Evolutionary conservation across 371 early-diverging fungal species (phyloP).

Genomic region (Syncephalastrum monosporum): DNA sequence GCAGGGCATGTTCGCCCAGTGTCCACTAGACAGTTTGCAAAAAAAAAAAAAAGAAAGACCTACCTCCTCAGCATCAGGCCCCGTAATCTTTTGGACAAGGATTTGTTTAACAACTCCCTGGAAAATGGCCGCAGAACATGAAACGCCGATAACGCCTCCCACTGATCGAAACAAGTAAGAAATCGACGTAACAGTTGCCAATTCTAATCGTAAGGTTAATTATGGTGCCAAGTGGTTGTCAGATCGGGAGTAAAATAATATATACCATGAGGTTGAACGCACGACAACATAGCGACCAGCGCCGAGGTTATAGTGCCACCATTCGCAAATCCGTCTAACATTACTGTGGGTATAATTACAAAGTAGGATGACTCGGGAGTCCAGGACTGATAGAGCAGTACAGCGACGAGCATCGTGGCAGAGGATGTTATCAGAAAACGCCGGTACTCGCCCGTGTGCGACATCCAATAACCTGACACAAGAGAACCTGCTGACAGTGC

Average conservation of each 20-base stretch:
- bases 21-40: no score
- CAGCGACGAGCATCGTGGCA: constrained; percentile 11
- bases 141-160: constrained; percentile 46
- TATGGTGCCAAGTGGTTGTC: not conserved
- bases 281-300: constrained; percentile 41
- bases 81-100: constrained; percentile 29
- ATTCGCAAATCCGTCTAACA: constrained; percentile 39
- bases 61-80: constrained; percentile 44
- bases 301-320: constrained; percentile 35
- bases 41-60: no score
- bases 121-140: constrained; percentile 40
- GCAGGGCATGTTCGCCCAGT: not conserved
- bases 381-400: constrained; percentile 28
- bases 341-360: constrained; percentile 8
- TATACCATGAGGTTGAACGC: constrained; percentile 32
- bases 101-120: constrained; percentile 36
- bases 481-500: constrained; percentile 33
- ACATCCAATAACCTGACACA: constrained; percentile 28
- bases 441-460: constrained; percentile 29
- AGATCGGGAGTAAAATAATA: not conserved
- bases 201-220: constrained; percentile 23
- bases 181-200: constrained; percentile 46
- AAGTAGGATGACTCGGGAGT: constrained; percentile 8
- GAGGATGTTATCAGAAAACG: constrained; percentile 15
- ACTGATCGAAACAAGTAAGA: constrained; percentile 49